Evolutionary conservation across 73 alveolate species (phyloP).

Genomic region (Effrenium voratum): DNA sequence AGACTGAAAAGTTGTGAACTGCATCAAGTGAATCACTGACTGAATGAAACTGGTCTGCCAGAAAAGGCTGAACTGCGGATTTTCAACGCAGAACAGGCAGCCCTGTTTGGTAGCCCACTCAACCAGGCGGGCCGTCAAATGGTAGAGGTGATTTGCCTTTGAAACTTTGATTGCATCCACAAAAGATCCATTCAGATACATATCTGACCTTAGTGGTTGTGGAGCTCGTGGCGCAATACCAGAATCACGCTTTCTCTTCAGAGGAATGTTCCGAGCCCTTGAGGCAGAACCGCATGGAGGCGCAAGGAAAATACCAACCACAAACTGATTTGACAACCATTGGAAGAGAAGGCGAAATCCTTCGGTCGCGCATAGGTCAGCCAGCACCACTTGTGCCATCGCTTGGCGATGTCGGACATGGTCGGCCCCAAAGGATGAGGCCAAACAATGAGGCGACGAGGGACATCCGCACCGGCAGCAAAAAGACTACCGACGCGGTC

Average conservation of each 20-base stretch:
- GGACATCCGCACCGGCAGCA: background rate
- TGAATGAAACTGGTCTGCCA: background rate
- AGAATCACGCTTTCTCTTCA: background rate
- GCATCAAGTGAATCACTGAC: background rate
- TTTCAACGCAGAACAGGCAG: background rate
- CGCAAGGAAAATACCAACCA: background rate
- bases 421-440: background rate
- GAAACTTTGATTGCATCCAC: background rate
- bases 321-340: background rate
- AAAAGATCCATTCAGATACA: background rate
- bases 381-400: background rate
- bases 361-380: background rate
- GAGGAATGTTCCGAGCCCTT: background rate
- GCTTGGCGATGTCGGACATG: background rate
- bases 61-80: background rate
- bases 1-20: background rate
- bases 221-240: background rate
- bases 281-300: background rate
- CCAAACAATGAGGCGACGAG: background rate
- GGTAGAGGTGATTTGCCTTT: background rate
- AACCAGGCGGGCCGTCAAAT: background rate
- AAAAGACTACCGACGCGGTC: background rate
- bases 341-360: background rate
- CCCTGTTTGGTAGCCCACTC: background rate
- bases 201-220: background rate